phyloP scores from a whole-genome alignment of 176 grass and related monocot species.

The Cymbopogon citratus region DNA sequence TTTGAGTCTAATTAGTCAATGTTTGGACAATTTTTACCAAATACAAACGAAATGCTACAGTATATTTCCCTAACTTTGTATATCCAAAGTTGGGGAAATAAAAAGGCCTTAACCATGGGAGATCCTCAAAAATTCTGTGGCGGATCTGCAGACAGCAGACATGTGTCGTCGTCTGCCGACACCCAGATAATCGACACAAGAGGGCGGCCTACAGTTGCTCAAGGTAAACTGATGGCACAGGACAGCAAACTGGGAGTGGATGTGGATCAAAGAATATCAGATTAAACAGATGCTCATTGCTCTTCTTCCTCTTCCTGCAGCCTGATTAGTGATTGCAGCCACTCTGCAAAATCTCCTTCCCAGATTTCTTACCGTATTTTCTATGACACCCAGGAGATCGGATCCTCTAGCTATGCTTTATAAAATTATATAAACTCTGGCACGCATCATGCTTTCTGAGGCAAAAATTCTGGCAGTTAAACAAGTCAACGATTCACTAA shows the following conservation, averaged over 20 bases:
- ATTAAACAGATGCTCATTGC: too few relatives aligned
- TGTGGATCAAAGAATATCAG: background rate
- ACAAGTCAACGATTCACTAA: background rate
- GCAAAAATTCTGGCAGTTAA: background rate
- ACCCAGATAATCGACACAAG: background rate
- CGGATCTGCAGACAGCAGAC: background rate
- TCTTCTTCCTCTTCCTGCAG: background rate
- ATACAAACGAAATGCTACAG: too few relatives aligned
- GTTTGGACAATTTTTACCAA: too few relatives aligned
- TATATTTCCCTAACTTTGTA: too few relatives aligned
- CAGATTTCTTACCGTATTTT: conserved; percentile 1
- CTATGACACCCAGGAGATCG: background rate
- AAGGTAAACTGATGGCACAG: background rate
- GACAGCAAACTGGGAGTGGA: background rate
- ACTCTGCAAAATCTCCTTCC: background rate
- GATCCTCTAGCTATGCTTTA: background rate
- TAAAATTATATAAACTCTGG: conserved; percentile 7
- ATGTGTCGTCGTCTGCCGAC: background rate
- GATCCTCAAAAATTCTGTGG: background rate
- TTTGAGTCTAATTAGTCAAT: too few relatives aligned
- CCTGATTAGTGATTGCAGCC: background rate
- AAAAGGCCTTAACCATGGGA: background rate
- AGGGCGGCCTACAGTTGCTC: background rate
- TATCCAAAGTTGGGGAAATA: too few relatives aligned
- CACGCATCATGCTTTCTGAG: background rate